A percentile compares a stretch with the other conserved stretches of the same genome.
phyloP scores from a whole-genome alignment of 352 stramenopile genomes.

The Pythium coloratum region DNA sequence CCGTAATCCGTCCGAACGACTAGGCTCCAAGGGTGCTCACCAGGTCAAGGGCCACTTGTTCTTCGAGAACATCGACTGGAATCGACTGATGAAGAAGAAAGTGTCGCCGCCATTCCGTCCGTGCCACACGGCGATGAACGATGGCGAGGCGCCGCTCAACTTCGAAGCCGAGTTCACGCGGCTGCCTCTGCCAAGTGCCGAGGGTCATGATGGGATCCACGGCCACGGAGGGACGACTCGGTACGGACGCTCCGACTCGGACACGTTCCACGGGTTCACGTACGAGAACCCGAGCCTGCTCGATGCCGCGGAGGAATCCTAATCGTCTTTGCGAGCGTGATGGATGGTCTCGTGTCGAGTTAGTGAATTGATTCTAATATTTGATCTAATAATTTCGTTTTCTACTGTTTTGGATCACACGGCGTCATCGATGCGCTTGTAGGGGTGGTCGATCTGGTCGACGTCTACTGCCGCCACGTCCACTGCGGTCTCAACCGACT shows the following conservation, averaged over 20 bases:
- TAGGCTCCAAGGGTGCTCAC: slow-evolving; percentile 66
- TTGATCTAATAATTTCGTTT: not conserved
- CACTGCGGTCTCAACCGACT: not conserved
- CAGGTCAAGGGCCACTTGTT: slow-evolving; percentile 78
- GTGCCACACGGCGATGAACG: slow-evolving; percentile 69
- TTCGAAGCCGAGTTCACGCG: slow-evolving; percentile 87
- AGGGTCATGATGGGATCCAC: slow-evolving; percentile 28
- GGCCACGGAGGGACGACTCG: slow-evolving; percentile 15
- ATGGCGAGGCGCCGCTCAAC: slow-evolving; percentile 75
- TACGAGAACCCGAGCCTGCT: slow-evolving; percentile 75
- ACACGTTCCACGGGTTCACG: slow-evolving; percentile 82
- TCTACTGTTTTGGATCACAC: not conserved
- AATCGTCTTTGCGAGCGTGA: not conserved
- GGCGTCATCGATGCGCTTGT: slow-evolving; percentile 9
- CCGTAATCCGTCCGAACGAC: slow-evolving; percentile 64
- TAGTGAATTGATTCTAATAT: not conserved
- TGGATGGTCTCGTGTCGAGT: not conserved
- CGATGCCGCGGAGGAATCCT: slow-evolving; percentile 24
- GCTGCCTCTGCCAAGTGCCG: slow-evolving; percentile 72
- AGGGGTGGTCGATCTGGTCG: not conserved
- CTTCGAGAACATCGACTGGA: slow-evolving; percentile 81
- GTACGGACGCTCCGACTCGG: slow-evolving; percentile 49
- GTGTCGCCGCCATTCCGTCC: slow-evolving; percentile 71
- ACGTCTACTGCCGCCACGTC: not conserved
- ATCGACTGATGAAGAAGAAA: slow-evolving; percentile 53